Percentiles rank a stretch among this genome's conserved stretches.
Evolutionary conservation across 768 basidiomycete genomes (phyloP).

Genomic region (Lactarius psammicola): DNA sequence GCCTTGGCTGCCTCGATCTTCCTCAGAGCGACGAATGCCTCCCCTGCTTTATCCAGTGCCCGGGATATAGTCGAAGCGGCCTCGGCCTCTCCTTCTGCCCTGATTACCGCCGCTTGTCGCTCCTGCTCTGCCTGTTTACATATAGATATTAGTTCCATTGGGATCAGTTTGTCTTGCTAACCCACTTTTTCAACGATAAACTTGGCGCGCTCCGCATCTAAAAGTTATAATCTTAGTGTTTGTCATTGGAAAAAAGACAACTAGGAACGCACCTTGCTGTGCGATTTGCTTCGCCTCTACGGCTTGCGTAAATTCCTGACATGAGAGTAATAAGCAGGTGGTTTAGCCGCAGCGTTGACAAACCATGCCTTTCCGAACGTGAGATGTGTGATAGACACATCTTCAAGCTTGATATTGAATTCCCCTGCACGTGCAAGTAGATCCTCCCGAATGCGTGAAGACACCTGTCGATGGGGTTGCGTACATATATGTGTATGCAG

Average conservation of each 20-base stretch:
- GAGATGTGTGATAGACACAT: constrained; percentile 93
- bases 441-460: constrained; percentile 89
- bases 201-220: constrained; percentile 98
- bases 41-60: constrained; percentile 90
- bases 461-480: constrained; percentile 53
- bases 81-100: constrained; percentile 98
- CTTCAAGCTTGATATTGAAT: constrained; percentile 93
- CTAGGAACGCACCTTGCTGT: constrained; percentile 72
- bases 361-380: constrained; percentile 77
- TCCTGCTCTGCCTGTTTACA: constrained; percentile 90
- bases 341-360: background rate
- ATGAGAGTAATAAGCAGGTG: constrained; percentile 15
- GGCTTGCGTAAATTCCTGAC: constrained; percentile 91
- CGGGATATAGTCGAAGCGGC: constrained; percentile 90
- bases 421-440: constrained; percentile 91
- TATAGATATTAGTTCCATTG: constrained; percentile 17
- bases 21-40: constrained; percentile 91
- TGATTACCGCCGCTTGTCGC: constrained; percentile 95
- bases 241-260: background rate
- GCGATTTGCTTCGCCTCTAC: constrained; percentile 99
- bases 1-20: constrained; percentile 99
- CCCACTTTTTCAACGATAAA: constrained; percentile 97
- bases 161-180: constrained; percentile 1
- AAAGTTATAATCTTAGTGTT: constrained; percentile 8
- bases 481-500: background rate